Percentiles rank a stretch among this genome's conserved stretches.
Conservation (phyloP, 2,329 filamentous ascomycete genomes). For the Aaosphaeria pasadenensis region DNA sequence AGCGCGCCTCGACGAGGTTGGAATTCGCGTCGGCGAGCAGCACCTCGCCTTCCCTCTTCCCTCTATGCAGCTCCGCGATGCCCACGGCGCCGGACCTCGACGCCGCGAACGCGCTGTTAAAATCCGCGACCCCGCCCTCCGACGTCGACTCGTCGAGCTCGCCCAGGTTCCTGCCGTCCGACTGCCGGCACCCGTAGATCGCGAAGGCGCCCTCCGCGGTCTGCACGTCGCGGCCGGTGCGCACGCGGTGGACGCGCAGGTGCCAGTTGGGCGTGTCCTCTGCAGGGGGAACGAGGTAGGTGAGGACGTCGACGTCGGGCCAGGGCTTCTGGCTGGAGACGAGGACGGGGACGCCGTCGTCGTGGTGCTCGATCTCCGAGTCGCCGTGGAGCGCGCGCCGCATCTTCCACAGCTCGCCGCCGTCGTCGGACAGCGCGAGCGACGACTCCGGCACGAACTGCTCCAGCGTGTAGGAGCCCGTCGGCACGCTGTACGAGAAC, state of each 20-base stretch:
- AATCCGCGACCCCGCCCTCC: slow-evolving; percentile 37
- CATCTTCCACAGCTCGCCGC: slow-evolving; percentile 75
- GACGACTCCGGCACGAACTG: slow-evolving; percentile 75
- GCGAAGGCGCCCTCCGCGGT: slow-evolving; percentile 75
- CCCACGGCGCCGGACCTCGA: slow-evolving; percentile 52
- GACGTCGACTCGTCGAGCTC: slow-evolving; percentile 34
- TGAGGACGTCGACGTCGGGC: slow-evolving; percentile 63
- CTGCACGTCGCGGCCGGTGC: slow-evolving; percentile 59
- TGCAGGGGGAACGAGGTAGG: slow-evolving; percentile 62
- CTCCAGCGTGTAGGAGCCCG: slow-evolving; percentile 71
- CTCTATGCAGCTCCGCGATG: slow-evolving; percentile 44
- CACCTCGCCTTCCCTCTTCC: slow-evolving; percentile 56
- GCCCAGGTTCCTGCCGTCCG: slow-evolving; percentile 56
- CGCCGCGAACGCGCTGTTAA: slow-evolving; percentile 42
- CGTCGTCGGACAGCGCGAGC: slow-evolving; percentile 73
- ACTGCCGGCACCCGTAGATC: slow-evolving; percentile 58
- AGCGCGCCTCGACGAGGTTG: slow-evolving; percentile 70
- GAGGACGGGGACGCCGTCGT: slow-evolving; percentile 56
- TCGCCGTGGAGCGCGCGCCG: slow-evolving; percentile 63
- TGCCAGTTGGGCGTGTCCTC: slow-evolving; percentile 63
- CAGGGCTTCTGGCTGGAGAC: slow-evolving; percentile 71
- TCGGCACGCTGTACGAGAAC: slow-evolving; percentile 75
- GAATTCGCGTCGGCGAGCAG: slow-evolving; percentile 77
- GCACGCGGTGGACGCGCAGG: slow-evolving; percentile 61
- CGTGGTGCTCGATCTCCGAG: slow-evolving; percentile 58